These are phyloP conservation scores for Fimicolochytrium jonesii DNA, from an alignment of 192 early-diverging fungal species.

Conservation along the genomic window DNA sequence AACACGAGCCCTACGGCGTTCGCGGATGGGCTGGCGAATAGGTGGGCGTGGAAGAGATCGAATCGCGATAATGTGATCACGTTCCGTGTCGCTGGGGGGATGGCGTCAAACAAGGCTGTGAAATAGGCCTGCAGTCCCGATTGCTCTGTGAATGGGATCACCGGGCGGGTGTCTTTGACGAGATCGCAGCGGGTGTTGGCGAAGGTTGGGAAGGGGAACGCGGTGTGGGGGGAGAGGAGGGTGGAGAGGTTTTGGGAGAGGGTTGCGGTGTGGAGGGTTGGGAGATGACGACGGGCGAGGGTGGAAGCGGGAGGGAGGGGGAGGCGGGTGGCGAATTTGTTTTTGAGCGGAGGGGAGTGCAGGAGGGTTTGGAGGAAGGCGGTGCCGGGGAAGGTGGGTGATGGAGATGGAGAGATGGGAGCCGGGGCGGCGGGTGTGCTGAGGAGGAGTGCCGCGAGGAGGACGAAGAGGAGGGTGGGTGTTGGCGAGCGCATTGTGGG, in stretches of 20 bases:
- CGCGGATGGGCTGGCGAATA: not conserved
- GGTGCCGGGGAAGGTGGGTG: not conserved
- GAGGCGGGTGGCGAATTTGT: not conserved
- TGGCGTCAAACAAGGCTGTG: not conserved
- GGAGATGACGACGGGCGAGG: not conserved
- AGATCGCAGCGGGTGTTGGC: slow-evolving; percentile 4
- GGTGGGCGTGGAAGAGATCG: slow-evolving; percentile 5
- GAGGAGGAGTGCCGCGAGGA: too few species aligned
- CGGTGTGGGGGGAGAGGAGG: not conserved
- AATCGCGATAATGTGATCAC: not conserved
- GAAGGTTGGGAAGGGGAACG: not conserved
- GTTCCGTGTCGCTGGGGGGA: not conserved
- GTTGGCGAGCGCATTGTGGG: too few species aligned
- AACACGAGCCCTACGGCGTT: slow-evolving; percentile 1
- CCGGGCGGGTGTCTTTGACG: not conserved
- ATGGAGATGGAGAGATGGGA: too few species aligned
- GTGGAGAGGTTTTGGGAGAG: not conserved
- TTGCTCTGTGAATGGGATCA: not conserved
- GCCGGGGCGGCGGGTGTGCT: too few species aligned
- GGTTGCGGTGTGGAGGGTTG: not conserved
- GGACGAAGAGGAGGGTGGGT: too few species aligned
- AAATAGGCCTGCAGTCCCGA: not conserved
- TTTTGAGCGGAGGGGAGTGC: not conserved
- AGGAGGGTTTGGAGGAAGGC: not conserved
- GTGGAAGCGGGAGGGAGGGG: not conserved